These are phyloP conservation scores for Phytophthora tubulina DNA, from an alignment of 352 stramenopile species.

Conservation along the genomic window DNA sequence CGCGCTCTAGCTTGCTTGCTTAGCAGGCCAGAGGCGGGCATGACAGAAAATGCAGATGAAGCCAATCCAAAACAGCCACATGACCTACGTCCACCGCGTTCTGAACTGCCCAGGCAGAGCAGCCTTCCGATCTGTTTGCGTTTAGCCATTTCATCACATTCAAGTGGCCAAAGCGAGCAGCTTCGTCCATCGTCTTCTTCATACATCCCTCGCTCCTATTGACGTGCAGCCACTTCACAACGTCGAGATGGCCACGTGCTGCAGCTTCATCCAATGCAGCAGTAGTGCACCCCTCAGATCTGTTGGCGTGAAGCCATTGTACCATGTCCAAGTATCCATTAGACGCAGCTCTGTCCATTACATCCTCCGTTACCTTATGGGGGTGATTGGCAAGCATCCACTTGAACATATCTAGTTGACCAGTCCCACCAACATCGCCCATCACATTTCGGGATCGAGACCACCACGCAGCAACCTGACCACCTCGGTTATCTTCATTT, in stretches of 20 bases:
- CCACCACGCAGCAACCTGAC: conserved; percentile 9
- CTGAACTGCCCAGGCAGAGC: neutral
- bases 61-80: neutral
- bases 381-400: conserved; percentile 4
- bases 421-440: neutral
- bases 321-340: conserved; percentile 1
- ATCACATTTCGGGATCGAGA: conserved; percentile 4
- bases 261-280: no score
- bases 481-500: neutral
- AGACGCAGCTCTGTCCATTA: neutral
- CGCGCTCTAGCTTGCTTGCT: no score
- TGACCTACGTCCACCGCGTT: neutral
- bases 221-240: no score
- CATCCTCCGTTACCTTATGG: conserved; percentile 4
- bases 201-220: neutral
- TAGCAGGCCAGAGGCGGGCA: no score
- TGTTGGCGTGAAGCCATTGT: neutral
- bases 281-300: no score
- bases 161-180: neutral
- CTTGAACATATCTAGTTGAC: conserved; percentile 3
- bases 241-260: no score
- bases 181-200: neutral
- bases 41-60: no score
- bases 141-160: conserved; percentile 8
- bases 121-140: neutral